Evolutionary conservation across 2,329 filamentous ascomycete genomes (phyloP), one percentile per base, ranked within the genome.

Genomic region (Aureobasidium leucospermi): DNA sequence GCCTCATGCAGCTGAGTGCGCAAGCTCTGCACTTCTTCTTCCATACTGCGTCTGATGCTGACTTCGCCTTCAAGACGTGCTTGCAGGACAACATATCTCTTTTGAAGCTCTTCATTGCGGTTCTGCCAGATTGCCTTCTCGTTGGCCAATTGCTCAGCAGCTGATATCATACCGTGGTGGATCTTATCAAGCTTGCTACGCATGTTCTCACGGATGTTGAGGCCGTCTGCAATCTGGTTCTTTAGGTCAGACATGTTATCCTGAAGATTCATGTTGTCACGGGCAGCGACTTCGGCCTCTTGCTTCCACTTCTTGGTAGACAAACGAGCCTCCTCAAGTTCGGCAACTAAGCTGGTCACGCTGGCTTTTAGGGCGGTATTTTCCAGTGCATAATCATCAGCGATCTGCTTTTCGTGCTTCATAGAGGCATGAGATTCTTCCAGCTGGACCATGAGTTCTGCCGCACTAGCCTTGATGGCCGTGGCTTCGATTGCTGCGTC

Each of bases 81-180:
- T 61, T 78, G 78, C 42, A 85, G 73, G 34, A 80, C 71, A 57
- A 83, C 81, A 60, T 82, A 79, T 62, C 76, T 79, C 63, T 76
- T 75, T 60, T 76, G 72, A 48, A 82, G 76, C n/a, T 81, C 78
- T 60, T 85, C 79, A 65, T 85, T 83, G 60, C 75, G 87, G 74
- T 88, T 88, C 67, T 85, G 84, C 75, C 88, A 92, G 38, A 83
- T 81, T 32, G 87, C 85, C 69, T 92, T 93, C 69, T 97, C 92
- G 67, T 89, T 85, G 23, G 88, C 85, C 63, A 96, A 85, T 63
- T 96, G 87, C 48, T 85, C 84, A 57, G 89, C 86, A 51, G 90
- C 89, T 59, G 79, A 79, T 34, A 85, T 83, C 87, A 97, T 93
- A 66, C 96, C 90, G 63, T 90, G 84, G 73, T 97, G 92, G 41